A percentile compares a stretch with the other conserved stretches of the same genome.
phyloP scores from a whole-genome alignment of 345 rosid species.

The Salix brachista region DNA sequence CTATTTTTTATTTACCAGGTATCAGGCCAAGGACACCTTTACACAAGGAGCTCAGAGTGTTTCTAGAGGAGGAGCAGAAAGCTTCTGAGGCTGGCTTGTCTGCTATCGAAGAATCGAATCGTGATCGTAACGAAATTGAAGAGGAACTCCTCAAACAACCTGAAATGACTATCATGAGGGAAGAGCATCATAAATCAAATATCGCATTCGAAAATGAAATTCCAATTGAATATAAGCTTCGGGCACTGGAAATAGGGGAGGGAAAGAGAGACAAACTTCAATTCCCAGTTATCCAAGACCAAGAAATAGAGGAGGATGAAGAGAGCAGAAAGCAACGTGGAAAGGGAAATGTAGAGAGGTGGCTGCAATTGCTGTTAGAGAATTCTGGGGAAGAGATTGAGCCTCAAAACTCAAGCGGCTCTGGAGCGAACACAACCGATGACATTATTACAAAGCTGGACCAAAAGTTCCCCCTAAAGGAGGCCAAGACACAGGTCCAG shows the following conservation, averaged over 20 bases:
- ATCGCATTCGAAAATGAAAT: conserved; percentile 30
- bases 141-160: conserved; percentile 26
- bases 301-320: conserved; percentile 66
- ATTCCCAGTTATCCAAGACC: conserved; percentile 32
- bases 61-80: conserved; percentile 70
- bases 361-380: conserved; percentile 82
- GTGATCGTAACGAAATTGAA: conserved; percentile 34
- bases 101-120: conserved; percentile 30
- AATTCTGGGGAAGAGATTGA: conserved; percentile 40
- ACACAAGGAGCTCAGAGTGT: conserved; percentile 65
- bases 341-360: conserved; percentile 86
- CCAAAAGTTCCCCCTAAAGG: conserved; percentile 45
- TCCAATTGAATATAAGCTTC: conserved; percentile 35
- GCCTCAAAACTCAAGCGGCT: conserved; percentile 24
- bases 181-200: conserved; percentile 29
- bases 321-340: conserved; percentile 72
- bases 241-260: conserved; percentile 39
- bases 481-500: conserved; percentile 24
- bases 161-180: conserved; percentile 19
- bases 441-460: conserved; percentile 53
- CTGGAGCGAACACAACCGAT: conserved; percentile 34
- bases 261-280: conserved; percentile 32
- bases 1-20: conserved; percentile 62
- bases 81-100: conserved; percentile 42
- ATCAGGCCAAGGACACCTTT: conserved; percentile 40